Conservation (phyloP, 2,329 filamentous ascomycete species). For the Pseudopithomyces maydicus region DNA sequence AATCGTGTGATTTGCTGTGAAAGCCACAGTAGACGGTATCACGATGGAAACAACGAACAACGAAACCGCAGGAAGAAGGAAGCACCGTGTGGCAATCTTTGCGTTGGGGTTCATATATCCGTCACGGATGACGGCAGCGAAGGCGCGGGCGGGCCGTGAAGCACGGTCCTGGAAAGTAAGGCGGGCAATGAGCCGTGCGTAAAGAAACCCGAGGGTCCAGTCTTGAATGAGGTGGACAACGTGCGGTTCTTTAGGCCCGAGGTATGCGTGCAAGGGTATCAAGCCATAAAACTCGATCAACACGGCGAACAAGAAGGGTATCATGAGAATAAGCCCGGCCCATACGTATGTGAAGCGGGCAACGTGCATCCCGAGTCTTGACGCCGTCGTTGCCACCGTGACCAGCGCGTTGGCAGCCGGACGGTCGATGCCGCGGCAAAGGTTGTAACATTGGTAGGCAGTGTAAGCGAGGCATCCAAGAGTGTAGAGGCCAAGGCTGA, state of each 20-base stretch:
- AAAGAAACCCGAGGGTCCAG: constrained; percentile 91
- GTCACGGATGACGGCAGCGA: constrained; percentile 71
- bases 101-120: constrained; percentile 81
- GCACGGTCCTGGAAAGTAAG: constrained; percentile 70
- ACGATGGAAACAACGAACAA: constrained; percentile 67
- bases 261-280: constrained; percentile 82
- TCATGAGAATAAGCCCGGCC: constrained; percentile 72
- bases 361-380: constrained; percentile 40
- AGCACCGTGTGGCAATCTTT: constrained; percentile 78
- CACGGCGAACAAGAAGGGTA: constrained; percentile 79
- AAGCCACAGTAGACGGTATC: constrained; percentile 67
- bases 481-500: constrained; percentile 86
- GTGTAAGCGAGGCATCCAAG: constrained; percentile 71
- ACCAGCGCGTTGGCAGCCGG: constrained; percentile 37
- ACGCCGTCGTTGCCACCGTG: constrained; percentile 33
- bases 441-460: constrained; percentile 56
- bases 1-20: constrained; percentile 52
- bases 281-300: constrained; percentile 88
- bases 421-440: constrained; percentile 28
- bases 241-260: constrained; percentile 58
- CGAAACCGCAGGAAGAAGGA: constrained; percentile 76
- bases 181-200: constrained; percentile 78
- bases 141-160: constrained; percentile 73
- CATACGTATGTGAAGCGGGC: constrained; percentile 75
- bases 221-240: constrained; percentile 87